These are phyloP conservation scores for Epichloe sibirici DNA, from an alignment of 2,329 filamentous ascomycete species.

Conservation along the genomic window DNA sequence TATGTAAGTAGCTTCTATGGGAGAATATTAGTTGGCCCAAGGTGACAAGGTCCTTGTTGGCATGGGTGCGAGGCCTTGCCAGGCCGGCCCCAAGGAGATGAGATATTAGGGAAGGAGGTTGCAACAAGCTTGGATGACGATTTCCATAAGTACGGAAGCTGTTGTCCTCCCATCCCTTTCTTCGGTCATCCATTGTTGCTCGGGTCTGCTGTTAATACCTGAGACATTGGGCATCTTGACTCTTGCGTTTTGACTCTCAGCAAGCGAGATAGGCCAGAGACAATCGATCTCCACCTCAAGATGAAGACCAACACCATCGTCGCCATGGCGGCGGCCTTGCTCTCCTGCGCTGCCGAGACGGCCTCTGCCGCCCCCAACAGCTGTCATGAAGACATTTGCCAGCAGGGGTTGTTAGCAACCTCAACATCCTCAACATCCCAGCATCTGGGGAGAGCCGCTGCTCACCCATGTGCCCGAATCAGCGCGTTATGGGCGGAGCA, in stretches of 20 bases:
- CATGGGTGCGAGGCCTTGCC: too few relatives aligned
- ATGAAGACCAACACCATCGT: constrained; percentile 1
- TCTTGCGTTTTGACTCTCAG: background rate
- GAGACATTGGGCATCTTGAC: too few relatives aligned
- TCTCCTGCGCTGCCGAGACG: background rate
- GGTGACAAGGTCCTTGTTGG: too few relatives aligned
- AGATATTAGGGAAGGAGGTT: too few relatives aligned
- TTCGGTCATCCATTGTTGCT: too few relatives aligned
- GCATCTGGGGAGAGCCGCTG: constrained; percentile 9
- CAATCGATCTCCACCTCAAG: background rate
- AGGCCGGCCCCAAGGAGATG: too few relatives aligned
- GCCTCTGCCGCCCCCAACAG: constrained; percentile 4
- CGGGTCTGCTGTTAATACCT: too few relatives aligned
- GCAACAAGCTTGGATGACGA: too few relatives aligned
- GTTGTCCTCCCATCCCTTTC: too few relatives aligned
- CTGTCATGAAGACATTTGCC: constrained; percentile 25
- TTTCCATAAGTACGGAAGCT: too few relatives aligned
- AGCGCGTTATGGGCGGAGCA: constrained; percentile 7
- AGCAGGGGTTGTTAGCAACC: constrained; percentile 20
- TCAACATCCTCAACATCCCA: constrained; percentile 19
- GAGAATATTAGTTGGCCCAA: too few relatives aligned
- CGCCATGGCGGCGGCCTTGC: background rate
- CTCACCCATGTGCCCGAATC: constrained; percentile 7
- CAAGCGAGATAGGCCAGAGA: background rate
- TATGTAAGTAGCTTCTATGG: too few relatives aligned